phyloP scores from a whole-genome alignment of 306 rosid genomes.

The Macrotyloma uniflorum region DNA sequence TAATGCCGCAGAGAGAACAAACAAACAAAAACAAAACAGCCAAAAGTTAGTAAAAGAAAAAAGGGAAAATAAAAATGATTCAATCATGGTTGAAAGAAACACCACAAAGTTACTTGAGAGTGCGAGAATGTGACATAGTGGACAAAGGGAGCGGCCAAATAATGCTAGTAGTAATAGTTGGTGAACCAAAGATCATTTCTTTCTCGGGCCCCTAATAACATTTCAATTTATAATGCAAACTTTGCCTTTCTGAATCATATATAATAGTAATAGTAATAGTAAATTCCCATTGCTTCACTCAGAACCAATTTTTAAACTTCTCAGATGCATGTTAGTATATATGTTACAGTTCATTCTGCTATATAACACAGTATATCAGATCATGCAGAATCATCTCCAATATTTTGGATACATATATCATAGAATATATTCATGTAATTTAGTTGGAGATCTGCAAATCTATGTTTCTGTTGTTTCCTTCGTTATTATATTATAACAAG shows the following conservation, averaged over 20 bases:
- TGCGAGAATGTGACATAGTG: conserved; percentile 41
- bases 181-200: conserved; percentile 38
- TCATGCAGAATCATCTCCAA: too few species aligned
- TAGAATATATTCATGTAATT: too few species aligned
- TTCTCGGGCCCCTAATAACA: conserved; percentile 85
- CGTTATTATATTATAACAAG: too few species aligned
- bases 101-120: conserved; percentile 30
- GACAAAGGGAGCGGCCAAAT: conserved; percentile 39
- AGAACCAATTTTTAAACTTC: neutral
- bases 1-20: conserved; percentile 7
- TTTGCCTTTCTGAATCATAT: conserved; percentile 33
- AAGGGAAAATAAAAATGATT: neutral
- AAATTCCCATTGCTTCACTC: neutral
- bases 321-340: too few species aligned
- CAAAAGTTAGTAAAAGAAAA: conserved; percentile 34
- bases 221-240: conserved; percentile 24
- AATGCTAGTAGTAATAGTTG: conserved; percentile 38
- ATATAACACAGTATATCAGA: too few species aligned
- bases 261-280: neutral
- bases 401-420: too few species aligned
- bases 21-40: conserved; percentile 35
- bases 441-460: too few species aligned
- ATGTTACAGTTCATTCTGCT: too few species aligned
- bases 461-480: too few species aligned
- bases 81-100: conserved; percentile 32